Evolutionary conservation across 306 rosid genomes (phyloP).

Genomic region (Medicago lupulina): DNA sequence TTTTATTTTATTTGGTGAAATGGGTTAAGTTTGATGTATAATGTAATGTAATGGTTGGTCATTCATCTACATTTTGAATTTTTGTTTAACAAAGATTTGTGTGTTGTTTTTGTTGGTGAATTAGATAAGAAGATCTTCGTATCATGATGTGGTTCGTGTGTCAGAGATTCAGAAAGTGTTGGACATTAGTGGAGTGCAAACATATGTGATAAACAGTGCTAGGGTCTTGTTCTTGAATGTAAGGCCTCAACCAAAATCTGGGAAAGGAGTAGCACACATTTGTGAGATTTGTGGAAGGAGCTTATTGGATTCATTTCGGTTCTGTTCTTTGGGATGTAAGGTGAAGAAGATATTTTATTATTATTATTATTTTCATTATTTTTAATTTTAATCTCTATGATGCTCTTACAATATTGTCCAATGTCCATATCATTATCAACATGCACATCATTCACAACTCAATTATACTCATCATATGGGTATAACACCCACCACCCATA

Average conservation of each 20-base stretch:
- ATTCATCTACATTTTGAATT: neutral
- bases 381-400: neutral
- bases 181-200: slow-evolving; percentile 88
- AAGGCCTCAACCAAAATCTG: slow-evolving; percentile 93
- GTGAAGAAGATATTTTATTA: slow-evolving; percentile 49
- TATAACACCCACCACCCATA: slow-evolving; percentile 64
- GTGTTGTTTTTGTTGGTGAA: neutral
- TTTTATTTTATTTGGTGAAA: neutral
- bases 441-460: slow-evolving; percentile 51
- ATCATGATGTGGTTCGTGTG: slow-evolving; percentile 94
- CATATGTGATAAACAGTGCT: slow-evolving; percentile 93
- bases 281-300: slow-evolving; percentile 92
- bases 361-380: neutral
- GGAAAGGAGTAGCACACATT: slow-evolving; percentile 82
- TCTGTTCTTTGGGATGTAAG: slow-evolving; percentile 98
- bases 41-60: neutral
- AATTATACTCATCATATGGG: slow-evolving; percentile 45
- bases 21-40: neutral
- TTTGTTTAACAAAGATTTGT: neutral
- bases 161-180: slow-evolving; percentile 75
- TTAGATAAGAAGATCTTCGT: slow-evolving; percentile 89
- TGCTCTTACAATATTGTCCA: slow-evolving; percentile 11
- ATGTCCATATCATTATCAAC: slow-evolving; percentile 51
- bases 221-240: slow-evolving; percentile 87
- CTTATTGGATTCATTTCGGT: slow-evolving; percentile 86